Conservation (phyloP, 108 stramenopile genomes). For the Skeletonema marinoi region DNA sequence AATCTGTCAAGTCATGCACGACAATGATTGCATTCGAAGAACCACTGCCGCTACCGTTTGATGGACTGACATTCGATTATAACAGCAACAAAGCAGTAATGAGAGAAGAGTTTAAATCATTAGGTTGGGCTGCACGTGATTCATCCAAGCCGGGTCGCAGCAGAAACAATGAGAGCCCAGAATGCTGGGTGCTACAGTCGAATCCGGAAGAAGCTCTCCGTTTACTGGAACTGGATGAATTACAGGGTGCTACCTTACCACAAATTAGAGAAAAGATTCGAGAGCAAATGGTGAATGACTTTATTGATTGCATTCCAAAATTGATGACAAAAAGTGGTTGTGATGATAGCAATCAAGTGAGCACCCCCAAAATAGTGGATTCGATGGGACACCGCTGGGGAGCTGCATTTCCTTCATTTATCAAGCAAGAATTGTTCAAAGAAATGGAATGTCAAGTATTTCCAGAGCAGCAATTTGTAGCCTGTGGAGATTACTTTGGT, state of each 20-base stretch:
- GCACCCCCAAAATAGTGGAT: conserved; percentile 9
- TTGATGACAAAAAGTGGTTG: not conserved
- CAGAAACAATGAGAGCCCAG: conserved; percentile 14
- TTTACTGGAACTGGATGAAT: not conserved
- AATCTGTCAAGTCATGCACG: conserved; percentile 21
- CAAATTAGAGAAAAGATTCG: conserved; percentile 21
- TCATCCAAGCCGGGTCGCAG: conserved; percentile 47
- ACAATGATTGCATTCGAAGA: conserved; percentile 32
- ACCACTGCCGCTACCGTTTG: conserved; percentile 8
- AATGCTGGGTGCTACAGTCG: conserved; percentile 45
- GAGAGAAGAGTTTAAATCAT: conserved; percentile 4
- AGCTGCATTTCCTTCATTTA: conserved; percentile 36
- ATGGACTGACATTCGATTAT: conserved; percentile 23
- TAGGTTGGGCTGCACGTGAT: conserved; percentile 43
- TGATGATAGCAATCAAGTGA: not conserved
- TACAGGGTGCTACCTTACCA: not conserved
- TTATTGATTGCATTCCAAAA: conserved; percentile 13
- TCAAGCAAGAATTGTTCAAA: not conserved
- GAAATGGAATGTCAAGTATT: conserved; percentile 11
- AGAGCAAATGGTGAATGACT: conserved; percentile 17
- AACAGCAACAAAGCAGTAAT: not conserved
- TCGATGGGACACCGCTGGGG: conserved; percentile 39
- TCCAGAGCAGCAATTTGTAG: conserved; percentile 26
- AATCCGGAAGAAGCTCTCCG: conserved; percentile 14
- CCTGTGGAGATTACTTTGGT: conserved; percentile 49